Evolutionary conservation across 306 rosid species (phyloP).

Genomic region (Calophaca sinica): DNA sequence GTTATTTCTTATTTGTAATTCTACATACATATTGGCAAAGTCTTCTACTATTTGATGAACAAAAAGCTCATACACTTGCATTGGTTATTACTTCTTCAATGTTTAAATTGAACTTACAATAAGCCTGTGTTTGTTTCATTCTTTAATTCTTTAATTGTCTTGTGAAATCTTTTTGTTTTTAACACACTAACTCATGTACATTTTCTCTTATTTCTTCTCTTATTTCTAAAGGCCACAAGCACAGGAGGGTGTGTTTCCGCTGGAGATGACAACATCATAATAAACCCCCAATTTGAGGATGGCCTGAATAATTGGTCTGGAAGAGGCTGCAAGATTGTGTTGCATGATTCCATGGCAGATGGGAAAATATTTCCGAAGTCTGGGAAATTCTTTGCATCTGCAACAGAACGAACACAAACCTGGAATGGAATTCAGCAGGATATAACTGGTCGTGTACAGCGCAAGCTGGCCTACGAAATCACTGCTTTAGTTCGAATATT

Average conservation of each 20-base stretch:
- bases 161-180: constrained; percentile 38
- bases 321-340: constrained; percentile 88
- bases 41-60: constrained; percentile 21
- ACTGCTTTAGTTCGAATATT: constrained; percentile 77
- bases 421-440: constrained; percentile 98
- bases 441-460: constrained; percentile 81
- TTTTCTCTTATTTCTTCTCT: constrained; percentile 24
- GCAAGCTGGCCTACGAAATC: constrained; percentile 86
- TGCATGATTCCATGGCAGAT: constrained; percentile 73
- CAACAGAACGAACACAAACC: constrained; percentile 82
- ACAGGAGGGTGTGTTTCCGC: constrained; percentile 42
- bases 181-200: constrained; percentile 10
- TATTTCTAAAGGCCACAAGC: constrained; percentile 52
- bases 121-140: constrained; percentile 28
- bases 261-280: constrained; percentile 64
- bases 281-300: constrained; percentile 84
- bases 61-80: constrained; percentile 3
- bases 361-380: constrained; percentile 77
- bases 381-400: constrained; percentile 83
- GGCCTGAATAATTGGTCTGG: constrained; percentile 89
- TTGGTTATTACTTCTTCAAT: constrained; percentile 30
- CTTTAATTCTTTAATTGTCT: constrained; percentile 1
- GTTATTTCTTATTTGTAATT: constrained; percentile 17
- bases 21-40: constrained; percentile 21
- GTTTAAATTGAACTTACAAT: constrained; percentile 25